Base-by-base conservation (phyloP, 1,284 basidiomycete species). In the Mycena sp. region DNA sequence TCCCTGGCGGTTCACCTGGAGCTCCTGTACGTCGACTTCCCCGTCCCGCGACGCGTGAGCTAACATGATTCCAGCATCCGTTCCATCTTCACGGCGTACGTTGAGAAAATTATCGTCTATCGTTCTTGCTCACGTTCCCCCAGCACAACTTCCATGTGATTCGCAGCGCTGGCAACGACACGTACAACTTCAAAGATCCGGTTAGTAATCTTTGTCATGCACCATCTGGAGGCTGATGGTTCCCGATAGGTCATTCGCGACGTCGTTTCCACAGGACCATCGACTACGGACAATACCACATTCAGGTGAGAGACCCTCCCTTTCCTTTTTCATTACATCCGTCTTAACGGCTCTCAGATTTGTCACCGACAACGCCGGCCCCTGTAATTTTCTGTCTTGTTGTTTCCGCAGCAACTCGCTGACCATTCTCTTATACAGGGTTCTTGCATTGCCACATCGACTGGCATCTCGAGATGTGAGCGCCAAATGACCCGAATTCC, bases 391-490 rank as follows among this genome's bases (percentile, higher is more conserved):
- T 21, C 19, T 43, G 10, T 21, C 12, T 10, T 11, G 6, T 7
- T 10, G 9, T 21, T 2, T 23, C 19, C 11, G 41, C 2, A 43
- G 19, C 19, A 21, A 43, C 19, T 43, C 2, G 10, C 2, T 4
- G n/a, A n/a, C n/a, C n/a, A n/a, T n/a, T n/a, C n/a, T n/a, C n/a
- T n/a, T n/a, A n/a, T n/a, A n/a, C n/a, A 21, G 83, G 81, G 56
- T 55, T 49, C 64, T 50, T 61, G 17, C 32, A 44, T 44, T 78
- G 58, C 21, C 76, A 35, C 14, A 77, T 77, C 26, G 71, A 77
- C 51, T 74, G 63, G 66, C 76, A 78, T 26, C 17, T 48, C 11
- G 43, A 56, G 19, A 41, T 46, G 53, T 55, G 53, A 23, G 53
- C 44, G 3, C 32, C 14, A 35, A 35, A 35, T 35, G 32, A 9